Evolutionary conservation across 495 filamentous ascomycete species (phyloP).

Genomic region (Daldinia bambusicola): DNA sequence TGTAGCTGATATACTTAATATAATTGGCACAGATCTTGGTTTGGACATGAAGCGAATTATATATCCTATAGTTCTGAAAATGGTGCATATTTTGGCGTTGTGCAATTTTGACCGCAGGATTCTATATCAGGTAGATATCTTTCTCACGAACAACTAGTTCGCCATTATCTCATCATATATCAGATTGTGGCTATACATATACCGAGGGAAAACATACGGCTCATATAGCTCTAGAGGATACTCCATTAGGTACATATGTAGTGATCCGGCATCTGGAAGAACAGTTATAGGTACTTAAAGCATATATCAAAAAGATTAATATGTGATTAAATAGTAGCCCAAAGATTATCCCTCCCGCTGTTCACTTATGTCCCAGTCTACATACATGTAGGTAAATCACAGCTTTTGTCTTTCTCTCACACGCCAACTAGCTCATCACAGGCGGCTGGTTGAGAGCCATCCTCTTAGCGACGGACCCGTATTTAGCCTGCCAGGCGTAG

Average conservation of each 20-base stretch:
- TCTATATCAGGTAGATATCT: no score
- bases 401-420: background rate
- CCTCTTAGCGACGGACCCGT: conserved; percentile 71
- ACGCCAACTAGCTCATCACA: conserved; percentile 9
- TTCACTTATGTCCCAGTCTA: background rate
- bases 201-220: no score
- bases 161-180: background rate
- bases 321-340: background rate
- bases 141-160: background rate
- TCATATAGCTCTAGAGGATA: background rate
- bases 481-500: conserved; percentile 98
- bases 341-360: background rate
- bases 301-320: background rate
- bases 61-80: background rate
- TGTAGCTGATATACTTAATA: background rate
- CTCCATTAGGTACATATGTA: background rate
- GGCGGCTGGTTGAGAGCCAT: conserved; percentile 37
- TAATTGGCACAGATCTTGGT: background rate
- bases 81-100: background rate
- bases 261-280: background rate
- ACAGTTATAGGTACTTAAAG: background rate
- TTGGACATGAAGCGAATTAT: background rate
- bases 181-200: background rate
- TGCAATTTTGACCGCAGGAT: no score
- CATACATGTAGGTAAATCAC: background rate